A percentile compares a stretch with the other conserved stretches of the same genome.
These are phyloP conservation scores for Xanthoconium stramineum DNA, from an alignment of 768 basidiomycete species.

Conservation along the genomic window DNA sequence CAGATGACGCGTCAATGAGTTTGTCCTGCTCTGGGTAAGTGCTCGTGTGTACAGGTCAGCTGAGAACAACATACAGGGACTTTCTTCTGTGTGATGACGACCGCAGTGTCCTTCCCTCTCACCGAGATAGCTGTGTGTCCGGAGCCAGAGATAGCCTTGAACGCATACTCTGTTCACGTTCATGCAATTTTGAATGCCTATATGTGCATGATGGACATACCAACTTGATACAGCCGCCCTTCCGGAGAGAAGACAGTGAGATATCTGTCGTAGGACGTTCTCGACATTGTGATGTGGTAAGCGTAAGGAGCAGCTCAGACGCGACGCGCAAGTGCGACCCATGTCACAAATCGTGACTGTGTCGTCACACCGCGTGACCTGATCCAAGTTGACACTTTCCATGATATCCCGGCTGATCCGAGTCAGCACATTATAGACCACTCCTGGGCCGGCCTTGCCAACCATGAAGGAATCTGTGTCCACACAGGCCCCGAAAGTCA, in stretches of 20 bases:
- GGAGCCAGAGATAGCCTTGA: conserved; percentile 98
- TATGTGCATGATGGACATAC: conserved; percentile 41
- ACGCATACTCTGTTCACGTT: conserved; percentile 81
- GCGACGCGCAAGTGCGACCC: conserved; percentile 55
- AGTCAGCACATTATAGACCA: not conserved
- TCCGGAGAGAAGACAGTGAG: conserved; percentile 97
- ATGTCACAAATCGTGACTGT: conserved; percentile 32
- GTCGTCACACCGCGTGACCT: conserved; percentile 17
- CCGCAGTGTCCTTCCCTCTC: conserved; percentile 89
- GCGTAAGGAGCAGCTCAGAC: conserved; percentile 32
- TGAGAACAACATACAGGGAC: conserved; percentile 69
- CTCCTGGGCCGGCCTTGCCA: not conserved
- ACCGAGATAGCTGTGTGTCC: conserved; percentile 93
- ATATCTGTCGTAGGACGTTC: conserved; percentile 94
- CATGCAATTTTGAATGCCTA: conserved; percentile 1
- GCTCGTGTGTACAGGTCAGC: not conserved
- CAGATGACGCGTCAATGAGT: conserved; percentile 88
- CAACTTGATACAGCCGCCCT: conserved; percentile 98
- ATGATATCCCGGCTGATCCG: not conserved
- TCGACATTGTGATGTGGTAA: conserved; percentile 69
- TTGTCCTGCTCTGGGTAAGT: conserved; percentile 67
- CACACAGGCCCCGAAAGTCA: conserved; percentile 78
- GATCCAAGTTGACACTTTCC: not conserved
- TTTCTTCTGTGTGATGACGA: conserved; percentile 98
- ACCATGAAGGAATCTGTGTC: conserved; percentile 78